Evolutionary conservation across 2,329 filamentous ascomycete genomes (phyloP), one percentile per base, ranked within the genome.

Genomic region (Xylariales sp.): DNA sequence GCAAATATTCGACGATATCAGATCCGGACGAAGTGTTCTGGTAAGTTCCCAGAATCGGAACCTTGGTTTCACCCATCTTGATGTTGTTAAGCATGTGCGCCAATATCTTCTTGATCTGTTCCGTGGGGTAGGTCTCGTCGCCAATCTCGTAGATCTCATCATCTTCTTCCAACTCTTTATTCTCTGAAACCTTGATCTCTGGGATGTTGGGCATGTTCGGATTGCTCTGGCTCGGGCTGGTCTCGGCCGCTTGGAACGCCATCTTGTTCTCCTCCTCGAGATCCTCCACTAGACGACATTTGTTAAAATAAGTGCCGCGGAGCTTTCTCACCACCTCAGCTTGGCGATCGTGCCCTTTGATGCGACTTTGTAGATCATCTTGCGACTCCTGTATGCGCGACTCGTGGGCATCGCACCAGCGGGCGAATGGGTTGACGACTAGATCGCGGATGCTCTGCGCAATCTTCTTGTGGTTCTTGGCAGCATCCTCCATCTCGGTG

Each of bases 211-310:
- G 73, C 42, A 52, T 54, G 70, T 59, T 20, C 10, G 33, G 24
- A 15, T 21, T 35, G 12, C 17, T n/a, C 25, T 46, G 46, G 59
- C 81, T 71, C 4, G 85, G 83, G 60, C 85, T 89, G 23, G 62
- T 70, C 52, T 83, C 78, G 3, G 89, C 88, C 48, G 90, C 88
- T 61, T 95, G 89, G 65, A 98, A 98, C 27, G 90, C 93, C 39
- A 98, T 76, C 66, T 98, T 97, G 62, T 96, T 95, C 70, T 98
- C 94, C 65, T 98, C 93, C 61, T 98, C 93, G 43, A 97, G 69
- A 58, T 98, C 93, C 60, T 98, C 94, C 6, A 97, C 85, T 45
- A 96, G 71, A 34, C 94, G 84, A 61, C 93, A 98, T 67, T 97
- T 98, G 72, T 97, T 98, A 76, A 97, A 97, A 66, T 98, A 98